These are phyloP conservation scores for Gonapodya prolifera DNA, from an alignment of 192 early-diverging fungal genomes.

Conservation along the genomic window DNA sequence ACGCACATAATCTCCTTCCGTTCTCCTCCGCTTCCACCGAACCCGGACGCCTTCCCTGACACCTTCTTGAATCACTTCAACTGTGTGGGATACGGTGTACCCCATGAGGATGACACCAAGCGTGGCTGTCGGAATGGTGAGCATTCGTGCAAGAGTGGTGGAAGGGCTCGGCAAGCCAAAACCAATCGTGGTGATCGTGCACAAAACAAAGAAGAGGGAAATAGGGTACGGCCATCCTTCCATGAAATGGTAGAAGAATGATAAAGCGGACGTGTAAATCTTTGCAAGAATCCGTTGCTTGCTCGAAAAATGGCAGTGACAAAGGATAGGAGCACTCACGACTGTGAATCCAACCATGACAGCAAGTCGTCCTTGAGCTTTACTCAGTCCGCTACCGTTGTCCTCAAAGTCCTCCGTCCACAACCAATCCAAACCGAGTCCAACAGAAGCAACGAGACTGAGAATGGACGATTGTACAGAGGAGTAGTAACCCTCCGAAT, in stretches of 20 bases:
- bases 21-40: neutral
- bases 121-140: neutral
- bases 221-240: neutral
- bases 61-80: neutral
- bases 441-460: neutral
- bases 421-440: neutral
- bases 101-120: neutral
- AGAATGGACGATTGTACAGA: neutral
- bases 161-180: neutral
- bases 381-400: neutral
- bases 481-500: neutral
- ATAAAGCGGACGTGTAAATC: neutral
- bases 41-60: neutral
- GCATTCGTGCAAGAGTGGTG: neutral
- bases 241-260: neutral
- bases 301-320: neutral
- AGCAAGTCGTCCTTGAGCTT: neutral
- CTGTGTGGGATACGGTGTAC: neutral
- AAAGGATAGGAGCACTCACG: neutral
- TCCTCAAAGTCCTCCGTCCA: conserved; percentile 2
- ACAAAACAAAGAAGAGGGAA: neutral
- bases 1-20: neutral
- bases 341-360: neutral
- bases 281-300: neutral
- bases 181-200: neutral